Evolutionary conservation across 2,329 filamentous ascomycete species (phyloP).

Genomic region (Rhytidhysteron rufulum): DNA sequence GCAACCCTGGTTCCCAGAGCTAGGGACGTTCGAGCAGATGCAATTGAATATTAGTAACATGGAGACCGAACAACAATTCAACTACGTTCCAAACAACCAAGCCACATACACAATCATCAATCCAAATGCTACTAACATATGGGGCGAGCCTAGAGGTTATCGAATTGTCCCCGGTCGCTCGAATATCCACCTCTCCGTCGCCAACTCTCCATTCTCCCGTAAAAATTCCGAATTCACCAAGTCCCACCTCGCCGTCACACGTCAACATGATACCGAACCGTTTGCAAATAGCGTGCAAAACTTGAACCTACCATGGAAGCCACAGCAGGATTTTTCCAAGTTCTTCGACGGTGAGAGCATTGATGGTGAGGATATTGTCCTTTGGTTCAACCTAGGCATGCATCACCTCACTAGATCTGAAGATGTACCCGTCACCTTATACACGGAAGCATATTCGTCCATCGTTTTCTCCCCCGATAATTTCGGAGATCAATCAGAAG

Average conservation of each 20-base stretch:
- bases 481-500: neutral
- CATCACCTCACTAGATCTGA: conserved; percentile 35
- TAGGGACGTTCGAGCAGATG: conserved; percentile 27
- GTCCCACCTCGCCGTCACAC: conserved; percentile 39
- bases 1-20: conserved; percentile 32
- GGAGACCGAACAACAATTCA: conserved; percentile 44
- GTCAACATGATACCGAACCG: conserved; percentile 46
- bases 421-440: conserved; percentile 15
- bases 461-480: conserved; percentile 9
- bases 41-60: conserved; percentile 27
- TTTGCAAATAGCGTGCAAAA: conserved; percentile 35
- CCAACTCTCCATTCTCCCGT: conserved; percentile 33
- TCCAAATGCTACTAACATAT: conserved; percentile 45
- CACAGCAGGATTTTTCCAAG: conserved; percentile 47
- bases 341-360: conserved; percentile 48
- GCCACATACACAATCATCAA: conserved; percentile 52
- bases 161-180: conserved; percentile 33
- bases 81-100: conserved; percentile 46
- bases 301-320: conserved; percentile 34
- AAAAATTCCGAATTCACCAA: conserved; percentile 34
- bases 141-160: conserved; percentile 52
- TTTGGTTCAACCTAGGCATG: conserved; percentile 52
- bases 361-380: conserved; percentile 38
- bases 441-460: conserved; percentile 17
- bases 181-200: conserved; percentile 36